Conservation (phyloP, 176 grass and related monocot genomes). For the Dactylis glomerata region DNA sequence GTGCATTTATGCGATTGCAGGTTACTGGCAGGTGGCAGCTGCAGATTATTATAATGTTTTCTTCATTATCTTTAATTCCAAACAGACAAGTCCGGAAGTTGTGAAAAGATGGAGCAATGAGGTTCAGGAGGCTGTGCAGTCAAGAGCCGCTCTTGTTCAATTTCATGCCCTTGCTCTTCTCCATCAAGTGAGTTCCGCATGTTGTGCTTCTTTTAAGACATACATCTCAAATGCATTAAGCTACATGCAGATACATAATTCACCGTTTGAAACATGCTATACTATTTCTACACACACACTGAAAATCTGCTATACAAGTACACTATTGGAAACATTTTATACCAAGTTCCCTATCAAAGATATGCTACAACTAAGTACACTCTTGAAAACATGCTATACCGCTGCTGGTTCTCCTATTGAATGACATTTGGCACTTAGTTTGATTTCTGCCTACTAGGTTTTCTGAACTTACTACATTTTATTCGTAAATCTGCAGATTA, state of each 20-base stretch:
- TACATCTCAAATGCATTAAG: background rate
- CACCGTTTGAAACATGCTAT: background rate
- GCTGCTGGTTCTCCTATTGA: background rate
- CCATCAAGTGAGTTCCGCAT: constrained; percentile 65
- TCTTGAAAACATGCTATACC: background rate
- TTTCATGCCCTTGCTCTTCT: constrained; percentile 98
- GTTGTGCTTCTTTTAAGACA: constrained; percentile 1
- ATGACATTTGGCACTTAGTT: background rate
- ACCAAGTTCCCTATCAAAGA: background rate
- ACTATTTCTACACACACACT: background rate
- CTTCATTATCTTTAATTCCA: constrained; percentile 16
- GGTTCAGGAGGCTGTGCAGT: constrained; percentile 98
- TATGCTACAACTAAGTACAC: background rate
- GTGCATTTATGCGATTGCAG: background rate
- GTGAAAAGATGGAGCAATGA: constrained; percentile 99
- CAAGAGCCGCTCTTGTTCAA: constrained; percentile 89
- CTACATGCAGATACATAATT: background rate
- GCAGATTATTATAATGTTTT: background rate
- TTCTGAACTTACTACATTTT: background rate
- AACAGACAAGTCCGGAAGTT: constrained; percentile 87
- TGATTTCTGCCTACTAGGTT: background rate
- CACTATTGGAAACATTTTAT: background rate
- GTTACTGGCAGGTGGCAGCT: background rate
- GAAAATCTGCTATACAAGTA: background rate
- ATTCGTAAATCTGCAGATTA: constrained; percentile 64